Evolutionary conservation across 2,329 filamentous ascomycete genomes (phyloP).

Genomic region (Aciculosporium take): DNA sequence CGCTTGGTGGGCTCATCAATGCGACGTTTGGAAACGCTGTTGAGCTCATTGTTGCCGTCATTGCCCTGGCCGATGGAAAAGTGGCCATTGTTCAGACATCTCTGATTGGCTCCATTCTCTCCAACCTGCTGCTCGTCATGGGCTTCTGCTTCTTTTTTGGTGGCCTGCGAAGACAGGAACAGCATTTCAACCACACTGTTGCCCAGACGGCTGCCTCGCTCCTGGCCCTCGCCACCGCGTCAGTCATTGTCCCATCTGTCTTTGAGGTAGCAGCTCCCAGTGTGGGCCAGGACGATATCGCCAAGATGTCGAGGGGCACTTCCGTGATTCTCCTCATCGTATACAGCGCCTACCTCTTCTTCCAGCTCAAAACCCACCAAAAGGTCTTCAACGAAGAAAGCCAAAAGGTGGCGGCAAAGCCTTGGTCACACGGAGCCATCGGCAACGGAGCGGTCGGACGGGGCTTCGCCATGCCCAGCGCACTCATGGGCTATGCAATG

Average conservation of each 20-base stretch:
- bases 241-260: conserved; percentile 79
- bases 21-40: conserved; percentile 89
- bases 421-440: conserved; percentile 22
- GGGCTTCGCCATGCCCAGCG: conserved; percentile 26
- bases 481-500: conserved; percentile 23
- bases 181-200: conserved; percentile 84
- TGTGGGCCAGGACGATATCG: conserved; percentile 34
- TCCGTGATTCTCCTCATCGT: conserved; percentile 70
- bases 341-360: conserved; percentile 72
- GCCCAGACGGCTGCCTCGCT: conserved; percentile 79
- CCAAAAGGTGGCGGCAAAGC: conserved; percentile 56
- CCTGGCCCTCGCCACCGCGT: conserved; percentile 63
- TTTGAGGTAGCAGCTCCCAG: conserved; percentile 43
- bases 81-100: conserved; percentile 85
- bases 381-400: conserved; percentile 67
- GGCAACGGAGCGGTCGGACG: conserved; percentile 21
- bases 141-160: conserved; percentile 90
- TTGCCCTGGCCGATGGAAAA: conserved; percentile 60
- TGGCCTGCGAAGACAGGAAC: conserved; percentile 62
- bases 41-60: conserved; percentile 76
- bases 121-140: conserved; percentile 76
- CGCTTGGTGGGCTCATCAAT: conserved; percentile 76
- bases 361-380: conserved; percentile 79
- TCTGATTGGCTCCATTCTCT: conserved; percentile 79
- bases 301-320: conserved; percentile 55